Conservation (phyloP, 148 eudicot species). For the Linanthus parryae region DNA sequence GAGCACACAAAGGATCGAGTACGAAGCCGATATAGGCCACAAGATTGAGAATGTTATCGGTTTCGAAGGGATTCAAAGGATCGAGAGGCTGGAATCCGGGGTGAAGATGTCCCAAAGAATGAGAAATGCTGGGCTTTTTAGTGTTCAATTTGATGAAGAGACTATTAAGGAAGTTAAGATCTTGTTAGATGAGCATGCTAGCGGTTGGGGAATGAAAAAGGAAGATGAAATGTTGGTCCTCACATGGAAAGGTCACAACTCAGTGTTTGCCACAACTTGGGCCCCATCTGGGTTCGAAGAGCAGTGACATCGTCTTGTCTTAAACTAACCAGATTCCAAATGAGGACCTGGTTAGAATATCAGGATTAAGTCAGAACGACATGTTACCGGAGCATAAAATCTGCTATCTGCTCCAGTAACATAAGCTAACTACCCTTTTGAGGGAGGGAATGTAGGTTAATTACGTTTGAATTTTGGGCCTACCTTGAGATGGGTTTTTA, state of each 20-base stretch:
- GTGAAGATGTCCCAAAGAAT: slow-evolving; percentile 22
- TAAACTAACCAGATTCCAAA: too few species aligned
- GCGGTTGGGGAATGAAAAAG: slow-evolving; percentile 50
- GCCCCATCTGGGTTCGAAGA: slow-evolving; percentile 22
- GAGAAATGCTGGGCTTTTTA: slow-evolving; percentile 16
- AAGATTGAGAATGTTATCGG: slow-evolving; percentile 44
- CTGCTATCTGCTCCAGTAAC: too few species aligned
- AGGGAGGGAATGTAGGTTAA: too few species aligned
- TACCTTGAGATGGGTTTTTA: too few species aligned
- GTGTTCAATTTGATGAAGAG: slow-evolving; percentile 32
- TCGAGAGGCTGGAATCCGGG: slow-evolving; percentile 33
- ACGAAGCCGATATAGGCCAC: slow-evolving; percentile 39
- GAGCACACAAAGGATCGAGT: slow-evolving; percentile 31
- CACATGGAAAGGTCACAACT: slow-evolving; percentile 47
- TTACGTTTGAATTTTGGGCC: too few species aligned
- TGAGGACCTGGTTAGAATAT: too few species aligned
- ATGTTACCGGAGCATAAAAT: too few species aligned
- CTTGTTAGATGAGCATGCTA: slow-evolving; percentile 46
- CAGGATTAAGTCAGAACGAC: too few species aligned
- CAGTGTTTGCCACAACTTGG: slow-evolving; percentile 36
- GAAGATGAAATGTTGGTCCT: slow-evolving; percentile 41
- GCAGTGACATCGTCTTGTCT: too few species aligned
- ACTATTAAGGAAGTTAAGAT: slow-evolving; percentile 31
- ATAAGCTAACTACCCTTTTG: too few species aligned
- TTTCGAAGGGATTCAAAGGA: slow-evolving; percentile 32